Base-by-base conservation (phyloP, 306 rosid species). In the Lablab purpureus region DNA sequence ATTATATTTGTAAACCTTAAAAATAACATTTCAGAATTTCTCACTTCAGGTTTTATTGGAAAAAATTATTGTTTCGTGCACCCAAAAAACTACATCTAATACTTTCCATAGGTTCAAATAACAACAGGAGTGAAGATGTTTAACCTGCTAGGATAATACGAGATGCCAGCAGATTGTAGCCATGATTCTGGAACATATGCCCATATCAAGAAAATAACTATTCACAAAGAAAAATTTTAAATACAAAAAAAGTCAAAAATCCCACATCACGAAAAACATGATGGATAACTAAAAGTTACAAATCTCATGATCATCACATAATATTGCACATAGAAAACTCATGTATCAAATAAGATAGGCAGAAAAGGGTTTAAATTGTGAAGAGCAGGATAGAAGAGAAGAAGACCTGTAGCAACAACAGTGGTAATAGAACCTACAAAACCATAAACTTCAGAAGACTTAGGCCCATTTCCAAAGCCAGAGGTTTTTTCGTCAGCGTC, bases 111-210 rank as follows among this genome's bases (percentile, higher is more conserved):
- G 60, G 71, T 72, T 56, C 37, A 73, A 70, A 74, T 32, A 36
- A 70, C 30, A 72, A 55, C 8, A 43, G 52, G 54, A 59, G 59
- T 30, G 27, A n/a, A 82, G 77, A 17, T 34, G 66, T 25, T 89
- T 69, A 67, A 92, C 98, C 98, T 93, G 91, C 92, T 95, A 47
- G 98, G 98, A 50, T 88, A 90, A 88, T 95, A 93, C 85, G 82
- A 88, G 80, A 95, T 87, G 80, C 97, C 98, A 63, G 90, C 46
- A 62, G 88, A 88, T 72, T 92, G 99, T 18, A 95, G 88, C 94
- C 92, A 95, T 28, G 90, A 83, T 76, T 92, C 96, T 9, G 99
- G 99, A 85, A 88, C 89, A 81, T 95, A 92, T 23, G 99, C 99
- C 99, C 99, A 91, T 59, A 88, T 85, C 82, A 95, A 87, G 94